phyloP scores from a whole-genome alignment of 495 filamentous ascomycete species.

The Podospora didyma region DNA sequence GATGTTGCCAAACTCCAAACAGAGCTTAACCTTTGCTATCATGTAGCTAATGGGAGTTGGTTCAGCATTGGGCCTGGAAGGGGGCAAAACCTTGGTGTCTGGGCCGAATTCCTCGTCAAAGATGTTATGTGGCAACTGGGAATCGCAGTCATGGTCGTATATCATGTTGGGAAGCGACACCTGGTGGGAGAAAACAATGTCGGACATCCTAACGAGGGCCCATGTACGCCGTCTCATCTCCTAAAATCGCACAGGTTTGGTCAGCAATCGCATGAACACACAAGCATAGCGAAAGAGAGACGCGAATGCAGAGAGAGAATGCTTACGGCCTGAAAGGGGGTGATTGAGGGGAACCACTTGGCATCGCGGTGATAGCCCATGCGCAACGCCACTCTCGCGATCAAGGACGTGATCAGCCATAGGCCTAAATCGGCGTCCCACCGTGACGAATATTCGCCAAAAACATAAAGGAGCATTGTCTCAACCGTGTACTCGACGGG shows the following conservation, averaged over 20 bases:
- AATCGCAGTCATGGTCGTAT: conserved; percentile 75
- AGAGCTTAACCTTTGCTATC: conserved; percentile 71
- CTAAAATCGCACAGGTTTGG: conserved; percentile 17
- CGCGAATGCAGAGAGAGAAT: not conserved
- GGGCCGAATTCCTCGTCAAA: conserved; percentile 93
- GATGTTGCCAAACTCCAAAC: conserved; percentile 51
- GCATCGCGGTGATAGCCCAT: conserved; percentile 97
- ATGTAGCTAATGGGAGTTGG: conserved; percentile 85
- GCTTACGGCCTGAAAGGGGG: conserved; percentile 71
- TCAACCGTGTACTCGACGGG: conserved; percentile 84
- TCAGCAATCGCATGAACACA: not conserved
- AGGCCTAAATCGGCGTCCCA: conserved; percentile 77
- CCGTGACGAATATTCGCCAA: conserved; percentile 73
- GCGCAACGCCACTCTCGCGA: conserved; percentile 81
- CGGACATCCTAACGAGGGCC: conserved; percentile 75
- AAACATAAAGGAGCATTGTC: conserved; percentile 77
- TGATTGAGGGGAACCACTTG: conserved; percentile 75
- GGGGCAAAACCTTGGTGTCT: conserved; percentile 69
- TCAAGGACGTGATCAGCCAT: conserved; percentile 76
- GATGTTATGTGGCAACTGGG: conserved; percentile 80
- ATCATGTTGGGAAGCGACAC: conserved; percentile 85
- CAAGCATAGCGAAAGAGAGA: not conserved
- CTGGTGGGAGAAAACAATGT: conserved; percentile 88
- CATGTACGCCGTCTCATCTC: conserved; percentile 91
- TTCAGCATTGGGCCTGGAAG: conserved; percentile 67